A percentile compares a stretch with the other conserved stretches of the same genome.
These are phyloP conservation scores for Pouteria glomerata DNA, from an alignment of 148 eudicot species.

Conservation along the genomic window DNA sequence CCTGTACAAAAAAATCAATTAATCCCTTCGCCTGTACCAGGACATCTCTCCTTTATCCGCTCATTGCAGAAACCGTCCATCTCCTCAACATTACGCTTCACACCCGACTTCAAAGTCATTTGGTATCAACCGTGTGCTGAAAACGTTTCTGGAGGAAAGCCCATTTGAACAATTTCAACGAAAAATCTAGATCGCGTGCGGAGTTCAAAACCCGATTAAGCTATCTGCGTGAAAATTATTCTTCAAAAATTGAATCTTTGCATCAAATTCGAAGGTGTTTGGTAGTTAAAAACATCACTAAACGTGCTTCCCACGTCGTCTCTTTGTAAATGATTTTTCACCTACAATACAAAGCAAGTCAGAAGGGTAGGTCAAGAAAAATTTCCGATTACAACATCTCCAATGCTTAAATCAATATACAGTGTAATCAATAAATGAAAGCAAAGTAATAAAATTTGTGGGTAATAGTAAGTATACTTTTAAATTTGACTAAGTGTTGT, in stretches of 20 bases:
- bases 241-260: constrained; percentile 35
- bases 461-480: too few relatives aligned
- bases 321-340: too few relatives aligned
- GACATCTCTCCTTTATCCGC: constrained; percentile 44
- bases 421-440: too few relatives aligned
- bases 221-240: constrained; percentile 48
- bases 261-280: constrained; percentile 27
- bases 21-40: constrained; percentile 32
- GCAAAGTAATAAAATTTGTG: too few relatives aligned
- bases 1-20: constrained; percentile 53
- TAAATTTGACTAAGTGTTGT: too few relatives aligned
- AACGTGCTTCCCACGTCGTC: too few relatives aligned
- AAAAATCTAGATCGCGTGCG: constrained; percentile 48
- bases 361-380: too few relatives aligned
- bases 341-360: too few relatives aligned
- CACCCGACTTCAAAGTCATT: constrained; percentile 54
- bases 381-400: too few relatives aligned
- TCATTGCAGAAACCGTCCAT: constrained; percentile 61
- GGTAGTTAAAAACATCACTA: too few relatives aligned
- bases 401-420: too few relatives aligned
- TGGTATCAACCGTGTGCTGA: constrained; percentile 42
- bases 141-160: constrained; percentile 57
- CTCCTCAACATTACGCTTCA: constrained; percentile 50
- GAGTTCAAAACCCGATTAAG: constrained; percentile 45
- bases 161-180: constrained; percentile 66